These are phyloP conservation scores for Persicaria maculosa DNA, from an alignment of 148 eudicot species.

Conservation along the genomic window DNA sequence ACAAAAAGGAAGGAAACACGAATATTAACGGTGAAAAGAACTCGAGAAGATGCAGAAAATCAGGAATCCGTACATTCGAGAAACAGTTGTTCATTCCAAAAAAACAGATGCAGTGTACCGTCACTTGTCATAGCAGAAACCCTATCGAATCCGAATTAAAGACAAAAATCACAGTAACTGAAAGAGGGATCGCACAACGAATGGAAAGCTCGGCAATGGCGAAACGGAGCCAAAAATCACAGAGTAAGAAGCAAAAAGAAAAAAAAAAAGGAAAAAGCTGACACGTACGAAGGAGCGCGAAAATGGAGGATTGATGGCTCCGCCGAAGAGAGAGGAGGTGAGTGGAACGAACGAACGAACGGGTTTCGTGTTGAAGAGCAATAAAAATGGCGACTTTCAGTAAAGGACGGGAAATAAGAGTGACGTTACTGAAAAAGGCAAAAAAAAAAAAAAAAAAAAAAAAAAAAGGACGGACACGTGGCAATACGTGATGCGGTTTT, in stretches of 20 bases:
- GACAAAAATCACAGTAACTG: neutral
- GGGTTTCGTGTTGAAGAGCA: neutral
- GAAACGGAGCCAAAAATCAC: neutral
- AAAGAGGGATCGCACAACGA: neutral
- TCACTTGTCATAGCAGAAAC: neutral
- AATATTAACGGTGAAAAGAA: neutral
- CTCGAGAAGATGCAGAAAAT: neutral
- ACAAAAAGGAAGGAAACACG: too few species aligned
- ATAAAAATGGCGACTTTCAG: neutral
- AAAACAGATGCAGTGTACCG: neutral
- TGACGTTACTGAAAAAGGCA: neutral
- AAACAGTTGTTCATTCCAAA: neutral
- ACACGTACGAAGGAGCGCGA: neutral
- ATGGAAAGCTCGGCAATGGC: neutral
- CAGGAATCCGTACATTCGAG: neutral
- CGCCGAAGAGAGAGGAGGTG: conserved; percentile 8
- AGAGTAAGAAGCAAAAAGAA: neutral
- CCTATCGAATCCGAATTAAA: neutral
- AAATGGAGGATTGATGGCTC: neutral
- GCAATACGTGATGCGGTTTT: neutral
- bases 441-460: neutral
- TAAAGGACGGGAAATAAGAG: neutral
- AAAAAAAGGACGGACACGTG: neutral
- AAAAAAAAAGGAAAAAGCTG: neutral
- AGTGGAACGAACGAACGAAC: neutral